Percentiles rank a stretch among this genome's conserved stretches.
Evolutionary conservation across 306 rosid species (phyloP).

Genomic region (Luffa aegyptiaca): DNA sequence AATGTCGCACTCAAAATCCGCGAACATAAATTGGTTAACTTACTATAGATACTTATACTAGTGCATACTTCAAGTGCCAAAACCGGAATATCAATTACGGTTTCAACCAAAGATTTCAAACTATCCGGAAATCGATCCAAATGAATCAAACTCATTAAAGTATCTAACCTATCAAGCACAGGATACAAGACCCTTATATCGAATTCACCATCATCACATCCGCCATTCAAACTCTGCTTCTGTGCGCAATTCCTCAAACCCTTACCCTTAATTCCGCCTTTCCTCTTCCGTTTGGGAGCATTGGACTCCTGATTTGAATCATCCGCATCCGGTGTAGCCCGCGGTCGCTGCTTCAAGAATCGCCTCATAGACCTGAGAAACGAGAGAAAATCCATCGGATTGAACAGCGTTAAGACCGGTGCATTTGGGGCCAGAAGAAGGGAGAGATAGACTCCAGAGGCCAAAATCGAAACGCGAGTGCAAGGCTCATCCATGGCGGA

Average conservation of each 20-base stretch:
- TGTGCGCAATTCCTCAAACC: slow-evolving; percentile 10
- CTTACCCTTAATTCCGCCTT: slow-evolving; percentile 18
- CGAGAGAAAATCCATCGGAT: slow-evolving; percentile 72
- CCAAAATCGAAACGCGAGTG: slow-evolving; percentile 38
- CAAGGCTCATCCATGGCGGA: slow-evolving; percentile 67
- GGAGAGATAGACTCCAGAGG: slow-evolving; percentile 63
- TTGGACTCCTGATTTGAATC: slow-evolving; percentile 12
- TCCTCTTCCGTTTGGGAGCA: slow-evolving; percentile 25
- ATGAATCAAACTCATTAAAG: slow-evolving; percentile 49
- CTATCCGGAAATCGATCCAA: slow-evolving; percentile 78
- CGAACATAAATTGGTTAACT: slow-evolving; percentile 31
- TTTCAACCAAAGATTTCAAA: slow-evolving; percentile 58
- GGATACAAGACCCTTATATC: slow-evolving; percentile 35
- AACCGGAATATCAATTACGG: slow-evolving; percentile 42
- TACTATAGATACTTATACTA: slow-evolving; percentile 26
- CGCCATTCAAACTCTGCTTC: slow-evolving; percentile 10
- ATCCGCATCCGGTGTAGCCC: background rate
- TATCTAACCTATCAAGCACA: slow-evolving; percentile 50
- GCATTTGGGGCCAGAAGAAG: slow-evolving; percentile 58
- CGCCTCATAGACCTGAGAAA: slow-evolving; percentile 80
- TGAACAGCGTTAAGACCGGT: slow-evolving; percentile 78
- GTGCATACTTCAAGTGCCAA: slow-evolving; percentile 31
- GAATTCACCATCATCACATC: slow-evolving; percentile 9
- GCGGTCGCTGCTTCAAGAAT: slow-evolving; percentile 34
- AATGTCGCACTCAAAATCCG: slow-evolving; percentile 44